These are phyloP conservation scores for Erodium moschatum DNA, from an alignment of 441 rosid genomes.

Conservation along the genomic window DNA sequence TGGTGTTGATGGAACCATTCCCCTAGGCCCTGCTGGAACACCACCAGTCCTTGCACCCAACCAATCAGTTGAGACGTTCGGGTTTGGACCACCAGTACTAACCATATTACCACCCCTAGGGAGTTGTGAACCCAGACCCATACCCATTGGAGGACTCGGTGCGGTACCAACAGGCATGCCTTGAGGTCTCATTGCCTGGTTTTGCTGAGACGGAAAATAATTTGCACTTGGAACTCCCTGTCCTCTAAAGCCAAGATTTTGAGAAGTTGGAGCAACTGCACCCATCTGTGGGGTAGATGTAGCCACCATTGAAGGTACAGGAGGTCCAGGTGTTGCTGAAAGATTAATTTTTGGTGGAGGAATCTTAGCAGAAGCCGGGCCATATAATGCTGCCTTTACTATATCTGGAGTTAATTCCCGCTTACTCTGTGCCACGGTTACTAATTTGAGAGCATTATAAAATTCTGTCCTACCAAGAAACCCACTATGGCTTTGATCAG, in stretches of 20 bases:
- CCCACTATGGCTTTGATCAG: conserved; percentile 64
- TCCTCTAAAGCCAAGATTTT: conserved; percentile 48
- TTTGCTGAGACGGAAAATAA: conserved; percentile 48
- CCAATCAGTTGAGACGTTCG: conserved; percentile 48
- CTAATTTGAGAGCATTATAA: conserved; percentile 75
- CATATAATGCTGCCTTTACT: conserved; percentile 80
- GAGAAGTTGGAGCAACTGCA: conserved; percentile 33
- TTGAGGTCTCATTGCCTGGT: conserved; percentile 42
- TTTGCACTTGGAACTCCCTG: conserved; percentile 47
- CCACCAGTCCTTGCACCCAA: conserved; percentile 44
- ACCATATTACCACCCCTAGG: conserved; percentile 41
- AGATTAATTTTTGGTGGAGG: conserved; percentile 81
- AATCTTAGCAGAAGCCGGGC: conserved; percentile 90
- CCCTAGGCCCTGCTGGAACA: conserved; percentile 36
- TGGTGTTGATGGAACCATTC: conserved; percentile 32
- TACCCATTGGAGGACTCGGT: conserved; percentile 33
- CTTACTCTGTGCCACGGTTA: conserved; percentile 91
- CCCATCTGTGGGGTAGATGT: conserved; percentile 37
- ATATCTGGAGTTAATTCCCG: conserved; percentile 83
- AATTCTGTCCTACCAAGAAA: conserved; percentile 78
- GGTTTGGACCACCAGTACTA: conserved; percentile 32
- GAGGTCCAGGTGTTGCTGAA: conserved; percentile 39
- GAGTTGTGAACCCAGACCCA: conserved; percentile 31
- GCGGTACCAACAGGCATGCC: conserved; percentile 34
- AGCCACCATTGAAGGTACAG: conserved; percentile 28